A percentile compares a stretch with the other conserved stretches of the same genome.
phyloP scores from a whole-genome alignment of 2,329 filamentous ascomycete genomes.

The Fusarium beomiforme region DNA sequence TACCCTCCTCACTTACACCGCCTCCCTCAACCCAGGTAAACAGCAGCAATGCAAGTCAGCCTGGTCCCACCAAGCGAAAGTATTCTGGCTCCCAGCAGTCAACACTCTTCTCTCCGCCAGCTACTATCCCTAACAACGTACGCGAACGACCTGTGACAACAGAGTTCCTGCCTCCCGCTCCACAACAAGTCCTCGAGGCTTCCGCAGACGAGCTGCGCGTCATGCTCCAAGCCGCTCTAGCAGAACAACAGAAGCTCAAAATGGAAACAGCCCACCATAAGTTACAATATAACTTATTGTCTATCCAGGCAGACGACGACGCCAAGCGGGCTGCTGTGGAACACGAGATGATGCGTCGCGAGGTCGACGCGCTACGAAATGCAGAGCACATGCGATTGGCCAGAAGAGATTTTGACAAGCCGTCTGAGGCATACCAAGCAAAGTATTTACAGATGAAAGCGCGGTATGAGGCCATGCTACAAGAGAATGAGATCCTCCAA shows the following conservation, averaged over 20 bases:
- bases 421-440: slow-evolving; percentile 62
- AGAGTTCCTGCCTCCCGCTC: slow-evolving; percentile 59
- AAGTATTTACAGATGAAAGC: slow-evolving; percentile 71
- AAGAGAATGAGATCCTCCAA: slow-evolving; percentile 71
- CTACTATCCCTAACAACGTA: slow-evolving; percentile 54
- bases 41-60: slow-evolving; percentile 38
- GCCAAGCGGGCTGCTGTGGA: slow-evolving; percentile 89
- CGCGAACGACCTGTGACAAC: slow-evolving; percentile 45
- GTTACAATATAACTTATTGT: slow-evolving; percentile 85
- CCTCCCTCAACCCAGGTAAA: slow-evolving; percentile 65
- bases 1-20: slow-evolving; percentile 67
- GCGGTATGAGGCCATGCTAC: slow-evolving; percentile 72
- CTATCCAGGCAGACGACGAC: slow-evolving; percentile 84
- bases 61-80: slow-evolving; percentile 40
- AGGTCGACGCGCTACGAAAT: slow-evolving; percentile 84
- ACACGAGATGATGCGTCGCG: slow-evolving; percentile 87
- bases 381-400: slow-evolving; percentile 75
- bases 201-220: slow-evolving; percentile 64
- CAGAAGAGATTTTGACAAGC: slow-evolving; percentile 61
- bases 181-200: slow-evolving; percentile 62
- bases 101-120: slow-evolving; percentile 64
- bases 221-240: slow-evolving; percentile 65
- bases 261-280: slow-evolving; percentile 91
- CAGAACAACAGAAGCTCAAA: slow-evolving; percentile 70
- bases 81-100: slow-evolving; percentile 58